Evolutionary conservation across 768 basidiomycete genomes (phyloP), one percentile per base, ranked within the genome.

Genomic region (Mycena vulgaris): DNA sequence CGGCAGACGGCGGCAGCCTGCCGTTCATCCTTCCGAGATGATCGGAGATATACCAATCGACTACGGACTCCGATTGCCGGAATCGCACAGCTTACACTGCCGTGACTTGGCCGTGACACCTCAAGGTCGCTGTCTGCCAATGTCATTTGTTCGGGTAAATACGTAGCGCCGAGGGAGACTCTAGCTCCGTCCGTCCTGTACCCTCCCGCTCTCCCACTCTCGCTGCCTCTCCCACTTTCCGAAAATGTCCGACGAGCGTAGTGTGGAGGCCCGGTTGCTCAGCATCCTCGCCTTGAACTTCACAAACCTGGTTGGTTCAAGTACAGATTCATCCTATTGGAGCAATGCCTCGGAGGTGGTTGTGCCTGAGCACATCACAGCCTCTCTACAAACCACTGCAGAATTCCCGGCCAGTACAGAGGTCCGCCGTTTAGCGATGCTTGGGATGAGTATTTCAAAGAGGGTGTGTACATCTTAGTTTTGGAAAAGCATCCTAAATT

Each of bases 231-330:
- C n/a, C n/a, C n/a, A n/a, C n/a, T n/a, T n/a, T 68, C 67, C 40
- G 6, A 49, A 21, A 40, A 63, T 68, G 60, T 68, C 67, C 53
- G 67, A 68, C 51, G 67, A 61, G 51, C 67, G 60, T 14, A 68
- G 42, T 52, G 67, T 62, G 3, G 52, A 56, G 39, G 60, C 53
- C 40, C 58, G 45, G 21, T 5, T 68, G 27, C 67, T 68, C 27
- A 11, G 31, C 31, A 30, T 68, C 13, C 67, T 68, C 60, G 27
- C 40, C 51, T 49, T 28, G 48, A 67, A 30, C n/a, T 31, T 60
- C 23, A 14, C 30, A 11, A n/a, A 37, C 31, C 25, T 68, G 21
- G 30, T 68, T 33, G 67, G 63, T 53, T 33, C 33, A 21, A 10
- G 14, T 42, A 19, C 25, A 9, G 60, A 62, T 57, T 55, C 57